Evolutionary conservation across 2,329 filamentous ascomycete genomes (phyloP).

Genomic region (Sporothrix inflata): DNA sequence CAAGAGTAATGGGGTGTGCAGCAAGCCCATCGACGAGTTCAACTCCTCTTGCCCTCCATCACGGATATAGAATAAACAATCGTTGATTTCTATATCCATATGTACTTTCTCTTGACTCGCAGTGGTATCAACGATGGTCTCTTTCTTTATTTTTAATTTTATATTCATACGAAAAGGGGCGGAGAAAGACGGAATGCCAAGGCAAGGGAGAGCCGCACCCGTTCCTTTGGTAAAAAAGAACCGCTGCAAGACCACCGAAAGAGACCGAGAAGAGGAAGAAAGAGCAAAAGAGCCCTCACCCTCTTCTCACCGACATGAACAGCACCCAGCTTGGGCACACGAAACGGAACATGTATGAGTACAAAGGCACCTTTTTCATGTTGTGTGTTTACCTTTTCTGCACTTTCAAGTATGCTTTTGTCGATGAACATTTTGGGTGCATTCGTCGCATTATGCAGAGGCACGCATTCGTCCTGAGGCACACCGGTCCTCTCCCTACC

Average conservation of each 20-base stretch:
- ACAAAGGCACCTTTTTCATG: background rate
- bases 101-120: too few species aligned
- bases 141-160: background rate
- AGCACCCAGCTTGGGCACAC: background rate
- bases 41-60: background rate
- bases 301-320: background rate
- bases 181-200: background rate
- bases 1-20: background rate
- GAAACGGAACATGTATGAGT: background rate
- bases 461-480: background rate
- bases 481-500: background rate
- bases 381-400: background rate
- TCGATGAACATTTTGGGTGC: background rate
- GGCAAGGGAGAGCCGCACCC: background rate
- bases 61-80: background rate
- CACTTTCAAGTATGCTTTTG: background rate
- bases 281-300: background rate
- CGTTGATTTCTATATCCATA: background rate
- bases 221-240: background rate
- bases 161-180: background rate
- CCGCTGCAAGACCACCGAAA: background rate
- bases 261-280: too few species aligned
- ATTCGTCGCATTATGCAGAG: background rate
- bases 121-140: background rate
- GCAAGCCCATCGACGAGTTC: background rate